A percentile compares a stretch with the other conserved stretches of the same genome.
Conservation (phyloP, 805 yeast genomes). For the Hanseniaspora jakobsenii region DNA sequence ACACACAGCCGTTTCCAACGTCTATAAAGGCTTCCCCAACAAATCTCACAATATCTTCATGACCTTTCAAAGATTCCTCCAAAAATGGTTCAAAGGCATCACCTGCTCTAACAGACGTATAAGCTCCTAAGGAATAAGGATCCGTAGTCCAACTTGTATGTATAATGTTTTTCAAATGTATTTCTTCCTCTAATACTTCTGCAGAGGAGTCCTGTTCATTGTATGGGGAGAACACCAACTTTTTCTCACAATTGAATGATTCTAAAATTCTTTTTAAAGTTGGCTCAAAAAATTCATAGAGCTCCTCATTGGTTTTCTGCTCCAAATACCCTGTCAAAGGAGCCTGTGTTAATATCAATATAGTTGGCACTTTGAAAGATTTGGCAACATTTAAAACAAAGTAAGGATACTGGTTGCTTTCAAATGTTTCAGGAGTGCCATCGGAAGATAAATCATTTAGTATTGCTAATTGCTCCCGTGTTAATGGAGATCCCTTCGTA, state of each 20-base stretch:
- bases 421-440: slow-evolving; percentile 1
- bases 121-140: slow-evolving; percentile 65
- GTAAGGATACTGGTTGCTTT: slow-evolving; percentile 50
- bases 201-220: not conserved
- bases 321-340: slow-evolving; percentile 54
- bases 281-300: slow-evolving; percentile 52
- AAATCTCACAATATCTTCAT: slow-evolving; percentile 43
- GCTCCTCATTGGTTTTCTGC: slow-evolving; percentile 34
- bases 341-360: slow-evolving; percentile 59
- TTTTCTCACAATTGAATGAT: slow-evolving; percentile 17
- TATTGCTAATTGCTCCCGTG: slow-evolving; percentile 48
- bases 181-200: slow-evolving; percentile 21
- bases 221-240: not conserved
- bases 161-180: slow-evolving; percentile 31
- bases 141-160: slow-evolving; percentile 63
- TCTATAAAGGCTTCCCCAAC: slow-evolving; percentile 75
- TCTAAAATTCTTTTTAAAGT: slow-evolving; percentile 25
- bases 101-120: slow-evolving; percentile 48
- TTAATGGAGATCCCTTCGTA: slow-evolving; percentile 24
- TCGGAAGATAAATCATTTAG: slow-evolving; percentile 37
- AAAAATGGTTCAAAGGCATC: slow-evolving; percentile 51
- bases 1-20: slow-evolving; percentile 77
- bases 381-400: slow-evolving; percentile 46
- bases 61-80: slow-evolving; percentile 45
- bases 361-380: slow-evolving; percentile 36